Evolutionary conservation across 202 grass and related monocot species (phyloP).

Genomic region (Saccharum hybrid): DNA sequence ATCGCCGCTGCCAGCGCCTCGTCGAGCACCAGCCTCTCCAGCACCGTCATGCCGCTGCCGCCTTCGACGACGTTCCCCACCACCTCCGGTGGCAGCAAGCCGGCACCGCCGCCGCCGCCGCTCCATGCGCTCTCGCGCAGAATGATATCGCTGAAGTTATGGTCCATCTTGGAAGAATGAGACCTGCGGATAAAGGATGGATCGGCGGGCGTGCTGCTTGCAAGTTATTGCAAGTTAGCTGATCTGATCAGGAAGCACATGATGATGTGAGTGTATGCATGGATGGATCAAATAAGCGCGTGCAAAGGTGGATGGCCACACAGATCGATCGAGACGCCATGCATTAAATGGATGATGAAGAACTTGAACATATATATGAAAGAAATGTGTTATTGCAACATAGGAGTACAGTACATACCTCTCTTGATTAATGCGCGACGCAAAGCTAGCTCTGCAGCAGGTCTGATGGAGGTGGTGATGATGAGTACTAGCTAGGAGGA

Average conservation of each 20-base stretch:
- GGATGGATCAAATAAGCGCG: too few relatives aligned
- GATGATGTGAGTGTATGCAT: too few relatives aligned
- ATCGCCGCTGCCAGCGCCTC: slow-evolving; percentile 63
- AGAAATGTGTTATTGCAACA: background rate
- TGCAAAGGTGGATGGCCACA: too few relatives aligned
- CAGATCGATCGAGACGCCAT: background rate
- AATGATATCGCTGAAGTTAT: slow-evolving; percentile 49
- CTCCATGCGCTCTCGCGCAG: slow-evolving; percentile 48
- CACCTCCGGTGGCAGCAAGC: slow-evolving; percentile 8
- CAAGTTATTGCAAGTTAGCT: background rate
- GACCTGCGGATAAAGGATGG: slow-evolving; percentile 37
- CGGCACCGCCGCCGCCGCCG: background rate
- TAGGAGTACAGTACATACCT: background rate
- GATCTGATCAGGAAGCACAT: background rate
- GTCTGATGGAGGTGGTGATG: background rate
- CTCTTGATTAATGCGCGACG: background rate
- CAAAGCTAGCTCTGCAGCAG: background rate
- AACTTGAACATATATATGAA: background rate
- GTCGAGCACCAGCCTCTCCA: slow-evolving; percentile 56
- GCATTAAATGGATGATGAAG: slow-evolving; percentile 7
- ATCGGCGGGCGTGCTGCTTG: too few relatives aligned
- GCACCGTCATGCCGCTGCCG: slow-evolving; percentile 47
- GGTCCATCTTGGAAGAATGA: slow-evolving; percentile 43
- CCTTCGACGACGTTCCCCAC: slow-evolving; percentile 18
- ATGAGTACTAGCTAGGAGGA: background rate